phyloP scores from a whole-genome alignment of 768 basidiomycete species.

The Suillus bovinus region DNA sequence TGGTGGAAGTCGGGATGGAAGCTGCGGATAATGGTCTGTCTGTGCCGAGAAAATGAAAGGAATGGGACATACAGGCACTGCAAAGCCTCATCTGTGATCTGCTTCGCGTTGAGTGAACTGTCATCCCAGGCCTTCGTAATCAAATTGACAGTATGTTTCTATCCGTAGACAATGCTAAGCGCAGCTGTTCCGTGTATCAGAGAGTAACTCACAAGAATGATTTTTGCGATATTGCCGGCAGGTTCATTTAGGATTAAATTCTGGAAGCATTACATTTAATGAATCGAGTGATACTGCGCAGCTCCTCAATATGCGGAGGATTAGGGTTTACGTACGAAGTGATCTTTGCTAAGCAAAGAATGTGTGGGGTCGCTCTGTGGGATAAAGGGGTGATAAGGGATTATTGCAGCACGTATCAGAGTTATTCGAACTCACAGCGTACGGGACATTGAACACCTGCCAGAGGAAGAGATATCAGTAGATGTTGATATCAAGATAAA shows the following conservation, averaged over 20 bases:
- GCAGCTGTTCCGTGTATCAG: not conserved
- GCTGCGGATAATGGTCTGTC: slow-evolving; percentile 33
- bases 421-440: slow-evolving; percentile 52
- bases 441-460: slow-evolving; percentile 76
- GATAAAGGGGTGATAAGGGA: slow-evolving; percentile 13
- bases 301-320: slow-evolving; percentile 12
- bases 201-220: slow-evolving; percentile 55
- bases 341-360: slow-evolving; percentile 87
- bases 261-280: slow-evolving; percentile 32
- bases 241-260: slow-evolving; percentile 83
- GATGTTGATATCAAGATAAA: not conserved
- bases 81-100: slow-evolving; percentile 60
- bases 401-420: not conserved
- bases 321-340: slow-evolving; percentile 61
- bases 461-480: not conserved
- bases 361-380: slow-evolving; percentile 82
- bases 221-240: slow-evolving; percentile 71
- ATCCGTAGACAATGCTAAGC: not conserved
- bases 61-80: slow-evolving; percentile 56
- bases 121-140: slow-evolving; percentile 86
- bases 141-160: slow-evolving; percentile 66
- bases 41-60: not conserved
- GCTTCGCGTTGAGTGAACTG: slow-evolving; percentile 53
- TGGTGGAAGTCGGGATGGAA: slow-evolving; percentile 88
- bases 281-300: not conserved